Conservation (phyloP, 345 rosid species). For the Murraya koenigii region DNA sequence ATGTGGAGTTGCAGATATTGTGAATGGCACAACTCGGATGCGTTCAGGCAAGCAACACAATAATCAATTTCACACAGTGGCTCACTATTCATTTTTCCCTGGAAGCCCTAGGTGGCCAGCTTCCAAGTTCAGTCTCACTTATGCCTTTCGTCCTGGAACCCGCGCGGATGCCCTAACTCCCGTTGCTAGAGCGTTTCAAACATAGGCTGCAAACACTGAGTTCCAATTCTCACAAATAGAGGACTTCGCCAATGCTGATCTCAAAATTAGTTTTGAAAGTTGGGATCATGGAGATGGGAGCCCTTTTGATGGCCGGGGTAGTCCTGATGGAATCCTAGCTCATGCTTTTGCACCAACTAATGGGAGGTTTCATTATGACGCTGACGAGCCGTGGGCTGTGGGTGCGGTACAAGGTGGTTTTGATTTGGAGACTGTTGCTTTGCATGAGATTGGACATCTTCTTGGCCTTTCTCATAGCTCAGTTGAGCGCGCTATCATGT, state of each 20-base stretch:
- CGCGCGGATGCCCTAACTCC: not conserved
- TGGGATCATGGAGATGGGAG: conserved; percentile 17
- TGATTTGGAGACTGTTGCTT: too few species aligned
- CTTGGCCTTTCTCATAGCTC: too few species aligned
- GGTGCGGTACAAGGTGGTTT: too few species aligned
- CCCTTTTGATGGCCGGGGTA: conserved; percentile 23
- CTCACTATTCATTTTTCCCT: conserved; percentile 23
- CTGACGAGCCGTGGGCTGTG: conserved; percentile 17
- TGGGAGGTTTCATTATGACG: conserved; percentile 32
- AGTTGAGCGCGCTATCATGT: too few species aligned
- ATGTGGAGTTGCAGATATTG: conserved; percentile 36
- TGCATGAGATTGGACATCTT: too few species aligned
- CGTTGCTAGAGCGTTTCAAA: conserved; percentile 20
- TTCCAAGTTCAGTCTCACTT: conserved; percentile 31
- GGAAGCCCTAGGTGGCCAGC: conserved; percentile 33
- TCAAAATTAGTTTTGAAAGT: conserved; percentile 23
- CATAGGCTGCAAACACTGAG: conserved; percentile 25
- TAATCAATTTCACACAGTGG: conserved; percentile 13
- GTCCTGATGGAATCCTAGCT: conserved; percentile 9
- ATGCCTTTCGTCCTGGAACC: conserved; percentile 14
- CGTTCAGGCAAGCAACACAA: conserved; percentile 5
- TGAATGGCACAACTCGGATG: too few species aligned
- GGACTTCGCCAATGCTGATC: conserved; percentile 1
- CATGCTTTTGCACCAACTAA: conserved; percentile 25
- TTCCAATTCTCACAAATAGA: conserved; percentile 17